These are phyloP conservation scores for Umbelopsis sp. DNA, from an alignment of 192 early-diverging fungal genomes.

Conservation along the genomic window DNA sequence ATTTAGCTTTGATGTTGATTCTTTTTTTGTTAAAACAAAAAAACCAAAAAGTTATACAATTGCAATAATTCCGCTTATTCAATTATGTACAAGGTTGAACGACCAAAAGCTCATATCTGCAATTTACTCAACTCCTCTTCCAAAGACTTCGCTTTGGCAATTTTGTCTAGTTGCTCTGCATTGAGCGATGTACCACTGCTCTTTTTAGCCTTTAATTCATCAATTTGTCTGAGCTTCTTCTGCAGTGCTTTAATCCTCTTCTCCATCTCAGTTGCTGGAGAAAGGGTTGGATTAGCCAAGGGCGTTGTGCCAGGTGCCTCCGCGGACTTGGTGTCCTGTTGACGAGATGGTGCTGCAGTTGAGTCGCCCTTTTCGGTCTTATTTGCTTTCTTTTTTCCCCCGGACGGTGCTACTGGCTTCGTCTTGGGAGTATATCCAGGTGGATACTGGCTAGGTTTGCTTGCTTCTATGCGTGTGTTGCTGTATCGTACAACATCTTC, in stretches of 20 bases:
- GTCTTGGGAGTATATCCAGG: conserved; percentile 19
- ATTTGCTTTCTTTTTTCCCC: conserved; percentile 36
- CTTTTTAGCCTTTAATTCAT: conserved; percentile 58
- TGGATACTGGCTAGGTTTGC: conserved; percentile 1
- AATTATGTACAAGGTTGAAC: conserved; percentile 1
- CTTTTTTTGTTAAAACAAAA: background rate
- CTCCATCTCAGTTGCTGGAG: conserved; percentile 16
- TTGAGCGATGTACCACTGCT: conserved; percentile 47
- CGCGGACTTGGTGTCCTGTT: too few relatives aligned
- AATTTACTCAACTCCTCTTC: conserved; percentile 40
- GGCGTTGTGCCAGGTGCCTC: background rate
- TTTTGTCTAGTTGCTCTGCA: conserved; percentile 65
- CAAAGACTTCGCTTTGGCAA: conserved; percentile 49
- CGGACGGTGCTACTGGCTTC: background rate
- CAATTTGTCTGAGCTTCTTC: conserved; percentile 72
- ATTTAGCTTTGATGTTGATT: background rate
- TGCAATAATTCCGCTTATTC: too few relatives aligned
- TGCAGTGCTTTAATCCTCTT: conserved; percentile 63
- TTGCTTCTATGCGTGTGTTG: conserved; percentile 52
- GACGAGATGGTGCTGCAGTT: too few relatives aligned
- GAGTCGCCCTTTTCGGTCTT: conserved; percentile 9
- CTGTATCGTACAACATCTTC: conserved; percentile 68
- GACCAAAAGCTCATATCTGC: conserved; percentile 4
- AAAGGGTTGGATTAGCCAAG: background rate
- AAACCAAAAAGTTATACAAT: background rate